Base-by-base conservation (phyloP, 805 yeast species). In the Wickerhamiella brachini region DNA sequence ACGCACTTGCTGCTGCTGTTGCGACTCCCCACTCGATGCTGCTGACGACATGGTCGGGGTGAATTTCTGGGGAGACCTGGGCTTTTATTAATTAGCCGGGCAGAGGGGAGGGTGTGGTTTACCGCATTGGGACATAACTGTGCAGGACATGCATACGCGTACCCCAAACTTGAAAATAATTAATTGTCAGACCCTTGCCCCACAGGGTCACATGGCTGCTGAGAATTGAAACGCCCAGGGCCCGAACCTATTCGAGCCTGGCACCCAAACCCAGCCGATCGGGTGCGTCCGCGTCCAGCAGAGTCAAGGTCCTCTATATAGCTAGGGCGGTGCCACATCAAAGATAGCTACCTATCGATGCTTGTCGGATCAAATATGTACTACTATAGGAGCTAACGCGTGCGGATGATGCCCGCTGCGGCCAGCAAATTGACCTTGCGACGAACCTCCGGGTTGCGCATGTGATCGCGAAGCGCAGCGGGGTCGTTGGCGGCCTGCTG, bases 321-420 rank as follows among this genome's bases (percentile, higher is more conserved):
- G n/a, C n/a, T n/a, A n/a, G n/a, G n/a, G n/a, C n/a, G n/a, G n/a
- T n/a, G n/a, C n/a, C n/a, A n/a, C n/a, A n/a, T n/a, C n/a, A n/a
- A n/a, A n/a, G n/a, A n/a, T n/a, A 37, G 41, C n/a, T 6, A n/a
- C 41, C 41, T n/a, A 37, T 7, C 15, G 15, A n/a, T 7, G 15
- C n/a, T n/a, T 6, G 7, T 13, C n/a, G 42, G 42, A 18, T 29
- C 34, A 9, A 5, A 29, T 29, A 29, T 29, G 34, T 29, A 29
- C 34, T 7, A 10, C 31, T 29, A 29, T 9, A 29, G 34, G 7
- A 37, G n/a, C 58, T 67, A 82, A 65, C 95, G 81, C 31, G 95
- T 87, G 66, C 95, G 83, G 63, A 93, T 89, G 51, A 93, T 85
- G 67, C 99, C 99, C 18, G 97, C 96, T 51, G 97, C 95, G 66